phyloP scores from a whole-genome alignment of 129 eudicot genomes.

The Saposhnikovia divaricata region DNA sequence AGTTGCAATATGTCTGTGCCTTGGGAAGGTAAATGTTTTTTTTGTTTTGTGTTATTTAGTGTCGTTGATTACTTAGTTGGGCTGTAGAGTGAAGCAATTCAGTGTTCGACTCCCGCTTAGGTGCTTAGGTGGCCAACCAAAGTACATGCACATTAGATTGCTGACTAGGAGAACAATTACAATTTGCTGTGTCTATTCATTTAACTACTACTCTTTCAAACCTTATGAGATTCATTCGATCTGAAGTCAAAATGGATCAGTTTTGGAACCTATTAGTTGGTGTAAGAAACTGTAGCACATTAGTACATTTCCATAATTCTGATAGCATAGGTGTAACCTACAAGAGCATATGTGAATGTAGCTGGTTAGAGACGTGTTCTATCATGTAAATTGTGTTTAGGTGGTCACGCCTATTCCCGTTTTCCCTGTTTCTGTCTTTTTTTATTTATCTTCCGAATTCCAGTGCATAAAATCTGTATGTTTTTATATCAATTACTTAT shows the following conservation, averaged over 20 bases:
- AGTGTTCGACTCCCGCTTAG: background rate
- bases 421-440: too few relatives aligned
- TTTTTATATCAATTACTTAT: too few relatives aligned
- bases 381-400: background rate
- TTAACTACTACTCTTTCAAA: too few relatives aligned
- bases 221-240: too few relatives aligned
- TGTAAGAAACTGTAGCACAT: background rate
- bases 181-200: background rate
- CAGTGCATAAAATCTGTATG: too few relatives aligned
- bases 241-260: too few relatives aligned
- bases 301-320: background rate
- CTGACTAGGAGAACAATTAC: background rate
- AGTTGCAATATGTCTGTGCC: constrained; percentile 48
- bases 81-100: background rate
- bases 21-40: constrained; percentile 36
- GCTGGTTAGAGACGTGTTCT: background rate
- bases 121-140: background rate
- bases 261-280: too few relatives aligned
- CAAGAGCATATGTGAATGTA: background rate
- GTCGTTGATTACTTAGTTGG: background rate
- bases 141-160: background rate
- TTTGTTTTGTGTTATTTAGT: background rate
- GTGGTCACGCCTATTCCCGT: too few relatives aligned
- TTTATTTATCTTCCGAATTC: too few relatives aligned
- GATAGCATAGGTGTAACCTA: background rate